Base-by-base conservation (phyloP, 2,329 filamentous ascomycete genomes). In the Pestalotiopsis sp. region DNA sequence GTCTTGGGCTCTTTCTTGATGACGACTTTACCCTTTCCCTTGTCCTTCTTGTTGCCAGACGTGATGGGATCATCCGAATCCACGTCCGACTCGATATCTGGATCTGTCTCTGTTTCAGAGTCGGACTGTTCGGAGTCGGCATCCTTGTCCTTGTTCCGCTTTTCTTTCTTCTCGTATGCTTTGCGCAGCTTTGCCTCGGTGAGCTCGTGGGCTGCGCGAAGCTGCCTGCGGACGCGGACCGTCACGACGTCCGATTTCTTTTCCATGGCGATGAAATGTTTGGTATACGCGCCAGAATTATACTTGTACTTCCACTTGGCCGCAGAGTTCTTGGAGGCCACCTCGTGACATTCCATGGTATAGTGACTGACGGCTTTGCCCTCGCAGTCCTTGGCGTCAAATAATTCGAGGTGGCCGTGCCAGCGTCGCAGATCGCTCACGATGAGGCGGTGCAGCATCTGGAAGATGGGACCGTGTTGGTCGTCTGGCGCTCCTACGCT, bases 391-490 rank as follows among this genome's bases (percentile, higher is more conserved):
- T 68, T 41, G n/a, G 14, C 49, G 4, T 69, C 69, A 1, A 75
- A 63, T 2, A 17, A 13, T 7, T n/a, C 11, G 0, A 75, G 25
- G 2, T 31, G 31, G 3, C 31, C n/a, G 25, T 70, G 68, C 74
- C 74, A 74, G 1, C 41, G 52, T 14, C 73, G 68, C 3, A 75
- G 60, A 62, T 72, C 70, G 17, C 66, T 70, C 5, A 75, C 11
- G 11, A 75, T 66, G 57, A 73, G 69, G 1, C 73, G 72, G 64
- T 75, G 71, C 2, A 73, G 71, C 66, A 72, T 70, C 11, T 72
- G 66, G 67, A 73, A 75, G 0, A 73, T 1, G 1, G 73, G 73
- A 6, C 73, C 73, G 68, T 75, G 72, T 4, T 49, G 39, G 56
- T 74, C 70, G 11, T 45, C 23, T 2, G 67, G 52, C 41, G 68